Evolutionary conservation across 2,329 filamentous ascomycete genomes (phyloP), one percentile per base, ranked within the genome.

Genomic region (Colletotrichum simmondsii): DNA sequence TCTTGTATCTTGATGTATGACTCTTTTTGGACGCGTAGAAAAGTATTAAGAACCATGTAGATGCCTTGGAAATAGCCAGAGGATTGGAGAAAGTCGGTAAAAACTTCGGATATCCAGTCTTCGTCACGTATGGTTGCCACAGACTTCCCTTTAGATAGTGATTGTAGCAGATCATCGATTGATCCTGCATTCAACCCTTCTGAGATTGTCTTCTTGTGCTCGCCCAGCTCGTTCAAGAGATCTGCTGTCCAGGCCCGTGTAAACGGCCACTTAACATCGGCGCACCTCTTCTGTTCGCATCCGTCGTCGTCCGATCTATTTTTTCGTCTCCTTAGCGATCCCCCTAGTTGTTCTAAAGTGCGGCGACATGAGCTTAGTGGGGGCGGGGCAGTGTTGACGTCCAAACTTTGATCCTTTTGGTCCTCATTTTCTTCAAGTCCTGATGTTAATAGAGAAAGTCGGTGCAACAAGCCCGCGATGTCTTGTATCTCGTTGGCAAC

Each of bases 401-500:
- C 2, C 1, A 14, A 30, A 16, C 5, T 5, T 5, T 22, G n/a
- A 16, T 42, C 16, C 19, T 8, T 5, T 5, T 22, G n/a, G n/a
- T 42, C 16, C 19, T 26, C 6, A 2, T 37, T 57, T 5, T 57
- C 16, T 46, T 24, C 28, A 37, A 35, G n/a, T 14, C 24, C 22
- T 19, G 62, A 35, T 7, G 46, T 35, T 6, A 61, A 12, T 3
- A 71, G 8, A 4, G n/a, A 24, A 5, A 67, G 63, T 5, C 32
- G 42, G 14, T 71, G 68, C 11, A 67, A 14, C 4, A 56, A 7
- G 22, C 63, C 68, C 11, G 68, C 42, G 3, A 70, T 42, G 1
- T 59, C 30, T 16, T 71, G 63, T 7, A 67, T 60, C 10, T 61
- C 46, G 26, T 60, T 46, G 19, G 68, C 68, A 10, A 71, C 26